Base-by-base conservation (phyloP, 106 monocot species). In the Acorus gramineus region DNA sequence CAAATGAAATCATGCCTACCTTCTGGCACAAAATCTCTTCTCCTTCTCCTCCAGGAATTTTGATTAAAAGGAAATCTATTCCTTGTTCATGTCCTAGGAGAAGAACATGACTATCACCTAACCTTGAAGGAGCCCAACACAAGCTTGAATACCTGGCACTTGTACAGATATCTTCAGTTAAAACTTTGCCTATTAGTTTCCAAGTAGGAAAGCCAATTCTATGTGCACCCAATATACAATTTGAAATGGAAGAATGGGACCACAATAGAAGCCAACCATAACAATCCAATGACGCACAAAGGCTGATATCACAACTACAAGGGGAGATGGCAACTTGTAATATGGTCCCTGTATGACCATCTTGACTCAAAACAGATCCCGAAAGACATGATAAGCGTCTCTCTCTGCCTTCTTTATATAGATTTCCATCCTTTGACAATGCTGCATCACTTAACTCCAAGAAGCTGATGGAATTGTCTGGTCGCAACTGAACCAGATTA, bases 231-330 rank as follows among this genome's bases (percentile, higher is more conserved):
- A 74, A 69, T 48, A 73, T 68, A 55, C 45, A 73, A 58, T 51
- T 77, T 6, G 66, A 79, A 42, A 80, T 61, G 13, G 76, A 67
- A 67, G 96, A 71, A 65, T 83, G 62, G 12, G 92, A 98, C 98
- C 92, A 98, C 55, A 98, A 88, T 56, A 81, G 63, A 79, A 98
- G 85, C 54, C 67, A 56, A 9, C 83, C 83, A 75, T 74, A 53
- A 66, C 83, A 92, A 80, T 98, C 98, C 67, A 98, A 65, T 28
- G 98, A 85, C 54, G 59, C 88, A 71, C 85, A 82, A 73, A 92
- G 62, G 50, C 81, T 84, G 63, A 72, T 62, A 66, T 86, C 79
- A 71, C 45, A 65, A 73, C 61, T 63, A 72, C 64, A 82, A 53
- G 98, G 86, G 80, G 85, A 82, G 44, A 92, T 59, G 61, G 69